phyloP scores from a whole-genome alignment of 306 rosid genomes.

The Begonia fuchsioides region DNA sequence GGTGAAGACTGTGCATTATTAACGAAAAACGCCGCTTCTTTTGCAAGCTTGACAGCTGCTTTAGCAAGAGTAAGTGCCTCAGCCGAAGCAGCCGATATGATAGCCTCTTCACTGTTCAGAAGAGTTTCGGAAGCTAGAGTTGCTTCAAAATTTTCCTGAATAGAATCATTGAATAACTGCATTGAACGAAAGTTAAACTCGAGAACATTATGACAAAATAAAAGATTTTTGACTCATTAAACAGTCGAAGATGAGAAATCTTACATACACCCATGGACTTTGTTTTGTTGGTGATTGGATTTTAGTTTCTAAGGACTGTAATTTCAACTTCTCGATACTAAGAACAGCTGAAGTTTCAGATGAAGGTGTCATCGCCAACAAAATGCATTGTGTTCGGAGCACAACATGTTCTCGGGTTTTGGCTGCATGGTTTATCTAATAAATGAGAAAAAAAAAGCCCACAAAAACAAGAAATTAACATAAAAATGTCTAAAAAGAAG shows the following conservation, averaged over 20 bases:
- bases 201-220: no score
- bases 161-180: conserved; percentile 6
- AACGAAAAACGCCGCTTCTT: conserved; percentile 47
- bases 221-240: no score
- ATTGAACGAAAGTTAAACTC: no score
- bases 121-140: conserved; percentile 57
- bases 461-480: background rate
- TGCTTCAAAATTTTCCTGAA: conserved; percentile 44
- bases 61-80: conserved; percentile 89
- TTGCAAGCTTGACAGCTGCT: conserved; percentile 79
- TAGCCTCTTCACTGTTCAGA: conserved; percentile 68
- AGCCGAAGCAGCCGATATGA: conserved; percentile 78
- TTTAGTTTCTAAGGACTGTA: conserved; percentile 27
- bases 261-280: conserved; percentile 24
- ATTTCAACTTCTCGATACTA: conserved; percentile 37
- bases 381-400: conserved; percentile 39
- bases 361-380: conserved; percentile 40
- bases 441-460: background rate
- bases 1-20: conserved; percentile 11
- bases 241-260: no score
- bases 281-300: conserved; percentile 24
- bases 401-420: conserved; percentile 33
- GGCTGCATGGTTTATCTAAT: conserved; percentile 30
- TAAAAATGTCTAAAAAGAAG: background rate
- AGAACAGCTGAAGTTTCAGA: conserved; percentile 29